Percentiles rank a stretch among this genome's conserved stretches.
phyloP scores from a whole-genome alignment of 129 eudicot species.

The Calendula officinalis region DNA sequence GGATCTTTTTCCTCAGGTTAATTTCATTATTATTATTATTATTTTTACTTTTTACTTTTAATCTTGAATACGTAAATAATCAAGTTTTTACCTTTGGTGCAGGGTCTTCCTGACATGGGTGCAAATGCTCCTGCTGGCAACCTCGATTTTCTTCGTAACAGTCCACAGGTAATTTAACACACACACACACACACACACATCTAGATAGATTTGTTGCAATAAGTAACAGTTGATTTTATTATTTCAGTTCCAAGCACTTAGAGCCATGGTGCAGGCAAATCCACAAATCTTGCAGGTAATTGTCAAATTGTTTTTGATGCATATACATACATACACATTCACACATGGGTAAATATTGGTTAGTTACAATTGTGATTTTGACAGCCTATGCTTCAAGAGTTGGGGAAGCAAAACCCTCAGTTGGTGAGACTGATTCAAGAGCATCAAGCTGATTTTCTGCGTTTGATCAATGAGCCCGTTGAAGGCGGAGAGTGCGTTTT shows the following conservation, averaged over 20 bases:
- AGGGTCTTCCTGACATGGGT: conserved; percentile 89
- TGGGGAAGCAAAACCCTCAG: conserved; percentile 91
- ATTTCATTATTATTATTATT: neutral
- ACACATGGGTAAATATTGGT: neutral
- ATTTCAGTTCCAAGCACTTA: conserved; percentile 83
- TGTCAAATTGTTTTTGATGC: neutral
- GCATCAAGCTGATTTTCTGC: conserved; percentile 90
- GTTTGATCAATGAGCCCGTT: conserved; percentile 78
- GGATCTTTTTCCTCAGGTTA: conserved; percentile 88
- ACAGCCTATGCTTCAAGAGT: conserved; percentile 97
- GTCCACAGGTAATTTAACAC: conserved; percentile 57
- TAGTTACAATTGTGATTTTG: conserved; percentile 18
- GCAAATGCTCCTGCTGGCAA: conserved; percentile 61
- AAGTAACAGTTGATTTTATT: conserved; percentile 8
- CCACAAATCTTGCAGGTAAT: conserved; percentile 93
- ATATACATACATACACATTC: neutral
- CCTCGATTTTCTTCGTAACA: conserved; percentile 82
- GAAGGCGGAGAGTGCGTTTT: conserved; percentile 77
- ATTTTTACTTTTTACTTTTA: neutral
- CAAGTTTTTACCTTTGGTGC: conserved; percentile 10
- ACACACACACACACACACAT: neutral
- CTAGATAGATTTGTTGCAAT: neutral
- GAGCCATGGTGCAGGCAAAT: conserved; percentile 95
- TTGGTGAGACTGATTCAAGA: conserved; percentile 82
- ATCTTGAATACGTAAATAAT: neutral